Evolutionary conservation across 2,329 filamentous ascomycete species (phyloP).

Genomic region (Xylogone sp.): DNA sequence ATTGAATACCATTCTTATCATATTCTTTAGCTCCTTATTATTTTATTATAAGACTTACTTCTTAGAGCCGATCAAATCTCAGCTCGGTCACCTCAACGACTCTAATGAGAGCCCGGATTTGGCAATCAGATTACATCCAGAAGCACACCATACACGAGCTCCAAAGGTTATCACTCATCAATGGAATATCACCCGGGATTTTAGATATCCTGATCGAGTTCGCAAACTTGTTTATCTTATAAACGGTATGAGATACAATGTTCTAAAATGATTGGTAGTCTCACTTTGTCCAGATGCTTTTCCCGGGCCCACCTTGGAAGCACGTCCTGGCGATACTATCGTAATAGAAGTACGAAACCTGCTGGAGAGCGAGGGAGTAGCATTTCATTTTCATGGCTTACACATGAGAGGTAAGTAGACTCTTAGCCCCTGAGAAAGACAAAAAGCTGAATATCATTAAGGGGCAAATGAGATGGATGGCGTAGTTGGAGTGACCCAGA

Average conservation of each 20-base stretch:
- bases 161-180: constrained; percentile 27
- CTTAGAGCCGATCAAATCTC: neutral
- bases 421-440: neutral
- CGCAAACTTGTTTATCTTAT: constrained; percentile 42
- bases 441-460: neutral
- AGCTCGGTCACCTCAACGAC: neutral
- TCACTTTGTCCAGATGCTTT: constrained; percentile 24
- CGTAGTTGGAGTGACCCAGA: constrained; percentile 12
- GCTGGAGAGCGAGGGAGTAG: constrained; percentile 33
- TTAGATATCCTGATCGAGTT: constrained; percentile 42
- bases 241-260: constrained; percentile 33
- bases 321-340: constrained; percentile 40
- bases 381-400: constrained; percentile 45
- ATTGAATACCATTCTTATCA: neutral
- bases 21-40: neutral
- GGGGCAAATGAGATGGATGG: constrained; percentile 21
- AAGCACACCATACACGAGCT: constrained; percentile 35
- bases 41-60: neutral
- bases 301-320: constrained; percentile 45
- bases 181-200: constrained; percentile 36
- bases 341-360: constrained; percentile 38
- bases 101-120: neutral
- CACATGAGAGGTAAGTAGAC: constrained; percentile 33
- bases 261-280: neutral
- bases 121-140: constrained; percentile 30